Percentiles rank a stretch among this genome's conserved stretches.
phyloP scores from a whole-genome alignment of 345 rosid genomes.

The Aquilaria yunnanensis region DNA sequence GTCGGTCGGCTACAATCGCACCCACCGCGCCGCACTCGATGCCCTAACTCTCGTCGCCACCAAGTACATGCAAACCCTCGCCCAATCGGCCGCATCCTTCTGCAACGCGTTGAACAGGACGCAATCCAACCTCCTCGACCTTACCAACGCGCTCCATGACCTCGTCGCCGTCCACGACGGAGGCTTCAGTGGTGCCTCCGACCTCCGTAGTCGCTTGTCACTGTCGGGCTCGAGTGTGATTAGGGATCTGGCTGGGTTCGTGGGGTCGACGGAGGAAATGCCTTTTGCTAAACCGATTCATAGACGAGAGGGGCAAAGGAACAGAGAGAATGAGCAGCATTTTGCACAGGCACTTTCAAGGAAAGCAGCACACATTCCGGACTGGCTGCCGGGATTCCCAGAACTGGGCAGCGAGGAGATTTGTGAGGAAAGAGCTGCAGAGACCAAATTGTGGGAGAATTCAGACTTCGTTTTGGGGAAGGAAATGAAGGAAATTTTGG shows the following conservation, averaged over 20 bases:
- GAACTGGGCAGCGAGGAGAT: neutral
- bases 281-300: conserved; percentile 13
- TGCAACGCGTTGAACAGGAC: conserved; percentile 6
- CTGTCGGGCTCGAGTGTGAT: conserved; percentile 9
- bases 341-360: neutral
- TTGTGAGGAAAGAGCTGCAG: neutral
- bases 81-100: conserved; percentile 9
- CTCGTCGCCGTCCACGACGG: neutral
- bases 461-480: conserved; percentile 2
- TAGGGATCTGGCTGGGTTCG: conserved; percentile 6
- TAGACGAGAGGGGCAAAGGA: neutral
- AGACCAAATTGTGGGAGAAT: conserved; percentile 9
- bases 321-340: neutral
- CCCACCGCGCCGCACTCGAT: conserved; percentile 1
- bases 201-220: neutral
- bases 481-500: neutral
- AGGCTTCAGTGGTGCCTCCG: conserved; percentile 12
- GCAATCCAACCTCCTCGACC: conserved; percentile 9
- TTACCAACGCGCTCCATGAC: conserved; percentile 12
- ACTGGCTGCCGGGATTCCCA: conserved; percentile 11
- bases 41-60: conserved; percentile 12
- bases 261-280: conserved; percentile 11
- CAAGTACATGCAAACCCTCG: conserved; percentile 13
- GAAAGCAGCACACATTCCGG: neutral
- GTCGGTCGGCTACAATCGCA: conserved; percentile 10